These are phyloP conservation scores for Plectosphaerella plurivora DNA, from an alignment of 2,329 filamentous ascomycete species.

Conservation along the genomic window DNA sequence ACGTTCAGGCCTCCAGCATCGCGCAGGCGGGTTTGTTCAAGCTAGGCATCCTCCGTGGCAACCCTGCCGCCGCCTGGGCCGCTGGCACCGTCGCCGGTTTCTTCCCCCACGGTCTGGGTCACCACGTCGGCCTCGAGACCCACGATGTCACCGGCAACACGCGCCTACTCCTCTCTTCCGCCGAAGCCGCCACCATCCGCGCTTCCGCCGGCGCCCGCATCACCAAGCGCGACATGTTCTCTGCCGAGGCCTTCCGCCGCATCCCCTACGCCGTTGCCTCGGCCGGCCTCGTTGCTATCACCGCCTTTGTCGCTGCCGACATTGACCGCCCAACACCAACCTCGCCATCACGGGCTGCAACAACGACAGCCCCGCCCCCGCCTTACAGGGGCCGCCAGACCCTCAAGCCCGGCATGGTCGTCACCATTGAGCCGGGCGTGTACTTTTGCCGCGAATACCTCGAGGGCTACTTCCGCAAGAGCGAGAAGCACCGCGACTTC, in stretches of 20 bases:
- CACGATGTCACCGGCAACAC: constrained; percentile 50
- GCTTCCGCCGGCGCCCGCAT: constrained; percentile 21
- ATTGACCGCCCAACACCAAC: constrained; percentile 7
- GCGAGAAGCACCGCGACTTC: constrained; percentile 53
- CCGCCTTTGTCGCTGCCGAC: constrained; percentile 17
- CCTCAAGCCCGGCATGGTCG: constrained; percentile 60
- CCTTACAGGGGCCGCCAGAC: constrained; percentile 29
- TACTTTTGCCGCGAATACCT: constrained; percentile 75
- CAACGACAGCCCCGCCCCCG: constrained; percentile 14
- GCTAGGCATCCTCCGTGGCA: constrained; percentile 68
- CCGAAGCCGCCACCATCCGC: constrained; percentile 14
- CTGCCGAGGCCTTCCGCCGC: constrained; percentile 24
- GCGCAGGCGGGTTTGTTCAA: constrained; percentile 66
- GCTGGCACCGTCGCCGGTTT: constrained; percentile 55
- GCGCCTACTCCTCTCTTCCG: constrained; percentile 25
- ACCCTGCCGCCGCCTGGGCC: constrained; percentile 46
- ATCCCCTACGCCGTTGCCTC: not conserved
- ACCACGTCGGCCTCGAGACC: constrained; percentile 62
- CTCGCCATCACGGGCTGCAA: not conserved
- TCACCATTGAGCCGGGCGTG: constrained; percentile 77
- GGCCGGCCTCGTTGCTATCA: not conserved
- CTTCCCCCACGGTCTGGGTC: constrained; percentile 62
- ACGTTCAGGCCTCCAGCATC: constrained; percentile 67
- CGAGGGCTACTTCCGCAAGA: constrained; percentile 61
- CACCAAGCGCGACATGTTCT: constrained; percentile 35